phyloP scores from a whole-genome alignment of 2,329 filamentous ascomycete genomes.

The Aspergillus arachidicola region DNA sequence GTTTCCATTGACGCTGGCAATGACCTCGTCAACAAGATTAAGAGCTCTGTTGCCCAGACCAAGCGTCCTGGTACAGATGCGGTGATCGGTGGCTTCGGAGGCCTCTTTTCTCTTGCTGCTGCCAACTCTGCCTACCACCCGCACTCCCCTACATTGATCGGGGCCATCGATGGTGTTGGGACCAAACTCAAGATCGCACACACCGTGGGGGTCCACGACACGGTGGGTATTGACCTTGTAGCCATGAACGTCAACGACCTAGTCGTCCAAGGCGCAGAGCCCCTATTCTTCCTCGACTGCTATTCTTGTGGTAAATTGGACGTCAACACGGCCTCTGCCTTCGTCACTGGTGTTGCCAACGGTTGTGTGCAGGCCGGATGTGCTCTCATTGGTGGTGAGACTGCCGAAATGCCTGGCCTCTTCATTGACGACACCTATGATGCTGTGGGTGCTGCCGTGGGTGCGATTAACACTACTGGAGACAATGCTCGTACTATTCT shows the following conservation, averaged over 20 bases:
- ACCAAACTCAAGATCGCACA: constrained; percentile 98
- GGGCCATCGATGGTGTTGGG: constrained; percentile 92
- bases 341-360: constrained; percentile 85
- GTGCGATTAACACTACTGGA: constrained; percentile 65
- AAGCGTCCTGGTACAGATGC: constrained; percentile 84
- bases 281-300: constrained; percentile 96
- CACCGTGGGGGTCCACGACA: constrained; percentile 84
- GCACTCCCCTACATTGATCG: constrained; percentile 79
- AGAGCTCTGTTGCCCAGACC: constrained; percentile 83
- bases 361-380: constrained; percentile 85
- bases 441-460: constrained; percentile 85
- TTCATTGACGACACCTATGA: constrained; percentile 90
- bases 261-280: constrained; percentile 91
- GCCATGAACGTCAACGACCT: constrained; percentile 99
- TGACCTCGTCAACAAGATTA: constrained; percentile 88
- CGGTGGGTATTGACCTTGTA: constrained; percentile 93
- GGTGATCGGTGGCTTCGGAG: constrained; percentile 93
- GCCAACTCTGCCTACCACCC: constrained; percentile 71
- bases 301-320: constrained; percentile 91
- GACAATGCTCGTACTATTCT: constrained; percentile 66
- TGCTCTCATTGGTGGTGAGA: constrained; percentile 94
- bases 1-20: constrained; percentile 96
- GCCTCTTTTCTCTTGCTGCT: constrained; percentile 75
- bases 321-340: constrained; percentile 74
- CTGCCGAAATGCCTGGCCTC: constrained; percentile 97